Evolutionary conservation across 805 yeast species (phyloP), one percentile per base, ranked within the genome.

Genomic region (Priceomyces fermenticarens): DNA sequence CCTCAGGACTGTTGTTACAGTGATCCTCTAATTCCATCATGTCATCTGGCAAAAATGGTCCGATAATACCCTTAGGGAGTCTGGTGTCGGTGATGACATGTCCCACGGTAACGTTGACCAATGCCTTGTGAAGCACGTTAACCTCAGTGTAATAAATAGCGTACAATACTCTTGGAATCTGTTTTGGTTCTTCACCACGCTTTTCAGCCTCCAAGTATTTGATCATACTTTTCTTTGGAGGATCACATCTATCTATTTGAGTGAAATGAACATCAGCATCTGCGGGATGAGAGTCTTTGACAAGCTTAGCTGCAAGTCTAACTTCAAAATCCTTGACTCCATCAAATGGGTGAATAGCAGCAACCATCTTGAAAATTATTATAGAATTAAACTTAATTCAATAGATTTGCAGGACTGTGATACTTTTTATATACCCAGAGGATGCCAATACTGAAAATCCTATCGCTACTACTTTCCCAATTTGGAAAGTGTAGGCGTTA

Each of bases 141-240:
- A 69, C 70, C 58, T 81, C 66, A 41, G 73, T 68, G 61, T 81
- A 83, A 73, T 81, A 86, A 70, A 81, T 81, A 34, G 74, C 78
- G 59, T 81, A 83, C 13, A 81, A 77, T 38, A 83, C 71, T 69
- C 95, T 80, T 32, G 89, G 75, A 43, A 86, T 78, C n/a, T 48
- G 56, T 27, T 87, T 87, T 16, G 79, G 60, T 33, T 70, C 64
- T 17, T 41, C 46, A 31, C 74, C 73, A 35, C 51, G 44, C 52
- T 75, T 78, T 66, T 84, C 88, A 41, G 85, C 82, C 44, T 80
- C 83, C 47, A 86, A 67, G 62, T 73, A 85, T 53, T 72, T 77
- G 47, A 79, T 55, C 83, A 86, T 81, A 46, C 75, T 80, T 51
- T 75, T 67, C 73, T 86, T 86, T 45, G 95, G 90, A 27, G 95